A percentile compares a stretch with the other conserved stretches of the same genome.
These are phyloP conservation scores for Botrytis hyacinthi DNA, from an alignment of 2,329 filamentous ascomycete genomes.

Conservation along the genomic window DNA sequence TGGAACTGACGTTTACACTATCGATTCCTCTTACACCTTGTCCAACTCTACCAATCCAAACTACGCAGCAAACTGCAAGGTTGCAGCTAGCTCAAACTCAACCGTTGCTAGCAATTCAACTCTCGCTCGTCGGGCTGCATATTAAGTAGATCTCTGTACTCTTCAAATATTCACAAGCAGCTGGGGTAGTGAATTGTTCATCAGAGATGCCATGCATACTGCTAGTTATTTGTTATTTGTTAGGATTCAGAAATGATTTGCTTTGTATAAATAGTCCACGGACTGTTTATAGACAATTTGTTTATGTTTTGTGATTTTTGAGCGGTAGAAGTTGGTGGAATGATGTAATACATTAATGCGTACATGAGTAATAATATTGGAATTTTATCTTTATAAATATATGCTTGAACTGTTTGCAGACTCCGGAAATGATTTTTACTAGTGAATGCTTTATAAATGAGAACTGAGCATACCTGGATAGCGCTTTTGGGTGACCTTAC, in stretches of 20 bases:
- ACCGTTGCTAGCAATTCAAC: not conserved
- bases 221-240: not conserved
- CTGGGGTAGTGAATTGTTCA: not conserved
- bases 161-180: not conserved
- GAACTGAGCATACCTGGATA: too few relatives aligned
- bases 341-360: not conserved
- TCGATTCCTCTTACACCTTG: constrained; percentile 2
- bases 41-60: constrained; percentile 6
- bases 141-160: not conserved
- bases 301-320: not conserved
- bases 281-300: not conserved
- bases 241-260: not conserved
- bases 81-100: not conserved
- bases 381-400: not conserved
- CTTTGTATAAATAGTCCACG: not conserved
- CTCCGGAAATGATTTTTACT: not conserved
- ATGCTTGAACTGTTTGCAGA: not conserved
- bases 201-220: not conserved
- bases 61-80: not conserved
- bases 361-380: not conserved
- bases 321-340: not conserved
- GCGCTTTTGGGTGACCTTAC: not conserved
- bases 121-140: not conserved
- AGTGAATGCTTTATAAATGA: not conserved
- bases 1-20: not conserved